A percentile compares a stretch with the other conserved stretches of the same genome.
Evolutionary conservation across 331 rosid genomes (phyloP).

Genomic region (Dryas integrifolia): DNA sequence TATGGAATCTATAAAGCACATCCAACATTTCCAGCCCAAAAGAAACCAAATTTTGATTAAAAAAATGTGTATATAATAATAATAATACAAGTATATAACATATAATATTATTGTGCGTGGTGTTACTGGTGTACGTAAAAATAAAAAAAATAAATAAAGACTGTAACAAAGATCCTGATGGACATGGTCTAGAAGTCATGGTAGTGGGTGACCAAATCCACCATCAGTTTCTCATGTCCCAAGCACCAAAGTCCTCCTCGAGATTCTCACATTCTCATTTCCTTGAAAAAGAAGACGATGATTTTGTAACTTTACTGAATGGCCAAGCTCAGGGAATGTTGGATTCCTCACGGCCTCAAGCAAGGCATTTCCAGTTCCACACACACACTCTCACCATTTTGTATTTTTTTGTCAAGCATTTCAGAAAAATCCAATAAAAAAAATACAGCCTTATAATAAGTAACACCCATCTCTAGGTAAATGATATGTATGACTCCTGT

Average conservation of each 20-base stretch:
- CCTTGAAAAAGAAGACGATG: constrained; percentile 24
- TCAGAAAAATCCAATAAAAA: constrained; percentile 15
- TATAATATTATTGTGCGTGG: not conserved
- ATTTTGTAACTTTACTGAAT: constrained; percentile 51
- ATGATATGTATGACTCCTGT: constrained; percentile 17
- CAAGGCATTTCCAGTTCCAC: constrained; percentile 35
- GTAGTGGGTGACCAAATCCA: constrained; percentile 84
- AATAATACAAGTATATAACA: not conserved
- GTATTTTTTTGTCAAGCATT: constrained; percentile 12
- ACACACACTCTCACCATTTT: constrained; percentile 17
- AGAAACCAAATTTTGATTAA: constrained; percentile 28
- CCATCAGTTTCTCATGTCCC: constrained; percentile 38
- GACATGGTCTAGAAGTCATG: constrained; percentile 16
- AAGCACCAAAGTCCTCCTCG: constrained; percentile 50
- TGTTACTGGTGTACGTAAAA: not conserved
- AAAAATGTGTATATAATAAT: not conserved
- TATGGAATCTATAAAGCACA: constrained; percentile 61
- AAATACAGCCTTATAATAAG: not conserved
- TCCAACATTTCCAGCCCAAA: constrained; percentile 63
- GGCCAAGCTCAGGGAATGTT: constrained; percentile 69
- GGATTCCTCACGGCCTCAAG: constrained; percentile 56
- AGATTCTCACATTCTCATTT: constrained; percentile 85
- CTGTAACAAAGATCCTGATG: constrained; percentile 44
- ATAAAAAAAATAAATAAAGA: not conserved
- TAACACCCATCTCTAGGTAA: constrained; percentile 25